phyloP scores from a whole-genome alignment of 148 eudicot genomes.

The Chenopodium album region DNA sequence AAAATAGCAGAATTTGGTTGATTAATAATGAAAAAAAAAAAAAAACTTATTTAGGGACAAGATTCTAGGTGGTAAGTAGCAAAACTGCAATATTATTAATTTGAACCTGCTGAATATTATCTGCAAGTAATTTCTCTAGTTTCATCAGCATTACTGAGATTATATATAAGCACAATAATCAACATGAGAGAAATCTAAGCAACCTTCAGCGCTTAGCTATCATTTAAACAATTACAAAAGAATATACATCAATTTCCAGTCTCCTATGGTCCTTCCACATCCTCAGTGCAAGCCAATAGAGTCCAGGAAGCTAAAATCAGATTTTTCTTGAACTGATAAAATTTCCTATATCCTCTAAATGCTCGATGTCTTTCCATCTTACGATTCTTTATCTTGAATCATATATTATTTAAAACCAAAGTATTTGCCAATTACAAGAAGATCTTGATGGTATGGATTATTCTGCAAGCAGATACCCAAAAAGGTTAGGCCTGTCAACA shows the following conservation, averaged over 20 bases:
- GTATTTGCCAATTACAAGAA: slow-evolving; percentile 13
- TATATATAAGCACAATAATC: neutral
- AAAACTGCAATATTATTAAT: neutral
- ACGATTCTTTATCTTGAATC: slow-evolving; percentile 18
- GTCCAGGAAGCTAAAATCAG: neutral
- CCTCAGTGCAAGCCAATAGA: neutral
- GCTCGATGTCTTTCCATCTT: neutral
- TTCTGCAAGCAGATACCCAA: slow-evolving; percentile 15
- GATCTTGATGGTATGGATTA: slow-evolving; percentile 5
- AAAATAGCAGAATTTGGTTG: no score
- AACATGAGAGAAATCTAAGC: neutral
- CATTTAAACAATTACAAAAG: slow-evolving; percentile 1
- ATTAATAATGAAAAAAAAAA: no score
- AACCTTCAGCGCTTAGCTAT: slow-evolving; percentile 4
- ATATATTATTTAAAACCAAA: slow-evolving; percentile 14
- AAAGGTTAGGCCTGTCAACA: slow-evolving; percentile 9
- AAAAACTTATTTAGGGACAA: no score
- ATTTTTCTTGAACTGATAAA: slow-evolving; percentile 12
- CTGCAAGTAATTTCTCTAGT: neutral
- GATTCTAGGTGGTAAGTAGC: neutral
- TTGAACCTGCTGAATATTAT: neutral
- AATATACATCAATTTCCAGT: slow-evolving; percentile 19
- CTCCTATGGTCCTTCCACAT: neutral
- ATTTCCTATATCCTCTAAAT: slow-evolving; percentile 10
- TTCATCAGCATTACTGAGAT: neutral